Conservation (phyloP, 2,329 filamentous ascomycete genomes). For the Aspergillus spinulosporus region DNA sequence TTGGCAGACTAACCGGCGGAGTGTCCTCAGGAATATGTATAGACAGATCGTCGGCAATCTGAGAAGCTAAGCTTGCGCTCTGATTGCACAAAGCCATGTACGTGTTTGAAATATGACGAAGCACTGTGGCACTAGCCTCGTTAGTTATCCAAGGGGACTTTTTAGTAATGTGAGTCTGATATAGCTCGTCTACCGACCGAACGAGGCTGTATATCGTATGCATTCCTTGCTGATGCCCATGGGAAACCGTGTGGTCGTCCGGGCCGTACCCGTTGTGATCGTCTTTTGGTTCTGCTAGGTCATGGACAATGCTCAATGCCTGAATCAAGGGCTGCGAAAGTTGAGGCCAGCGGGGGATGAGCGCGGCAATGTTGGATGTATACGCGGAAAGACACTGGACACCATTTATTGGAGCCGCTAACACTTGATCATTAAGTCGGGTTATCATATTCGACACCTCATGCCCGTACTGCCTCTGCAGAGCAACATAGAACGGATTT, state of each 20-base stretch:
- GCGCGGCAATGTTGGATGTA: slow-evolving; percentile 27
- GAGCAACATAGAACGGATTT: slow-evolving; percentile 41
- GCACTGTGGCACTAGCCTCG: slow-evolving; percentile 42
- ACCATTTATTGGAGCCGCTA: slow-evolving; percentile 28
- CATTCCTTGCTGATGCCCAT: slow-evolving; percentile 21
- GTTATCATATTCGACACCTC: slow-evolving; percentile 31
- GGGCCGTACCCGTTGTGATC: slow-evolving; percentile 28
- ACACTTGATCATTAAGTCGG: slow-evolving; percentile 32
- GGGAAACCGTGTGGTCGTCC: slow-evolving; percentile 25
- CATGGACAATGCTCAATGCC: slow-evolving; percentile 28
- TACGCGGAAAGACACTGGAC: slow-evolving; percentile 33
- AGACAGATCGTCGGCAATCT: slow-evolving; percentile 39
- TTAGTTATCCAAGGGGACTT: slow-evolving; percentile 45
- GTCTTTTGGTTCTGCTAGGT: slow-evolving; percentile 32
- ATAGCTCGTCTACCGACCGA: slow-evolving; percentile 36
- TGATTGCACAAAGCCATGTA: slow-evolving; percentile 35
- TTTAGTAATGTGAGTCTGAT: slow-evolving; percentile 43
- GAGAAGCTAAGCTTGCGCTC: slow-evolving; percentile 33
- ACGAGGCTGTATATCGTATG: slow-evolving; percentile 32
- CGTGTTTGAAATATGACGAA: slow-evolving; percentile 34
- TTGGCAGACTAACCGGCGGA: slow-evolving; percentile 30
- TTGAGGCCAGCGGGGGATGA: slow-evolving; percentile 32
- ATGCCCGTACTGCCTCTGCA: slow-evolving; percentile 33
- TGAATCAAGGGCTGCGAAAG: slow-evolving; percentile 26
- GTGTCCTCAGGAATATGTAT: slow-evolving; percentile 35